A percentile compares a stretch with the other conserved stretches of the same genome.
Conservation (phyloP, 345 rosid genomes). For the Dovyalis caffra region DNA sequence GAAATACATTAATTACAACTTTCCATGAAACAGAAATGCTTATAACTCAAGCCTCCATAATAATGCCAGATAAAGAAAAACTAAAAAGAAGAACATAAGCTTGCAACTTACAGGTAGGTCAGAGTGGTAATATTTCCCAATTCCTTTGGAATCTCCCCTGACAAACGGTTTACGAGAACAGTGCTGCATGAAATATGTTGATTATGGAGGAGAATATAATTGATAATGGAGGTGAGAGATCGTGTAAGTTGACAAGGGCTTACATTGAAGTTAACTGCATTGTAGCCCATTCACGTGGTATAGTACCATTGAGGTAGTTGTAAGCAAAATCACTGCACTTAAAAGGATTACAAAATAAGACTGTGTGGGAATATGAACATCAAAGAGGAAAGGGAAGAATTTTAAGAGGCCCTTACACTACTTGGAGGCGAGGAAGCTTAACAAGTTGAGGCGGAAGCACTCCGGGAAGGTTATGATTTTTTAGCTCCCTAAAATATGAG, state of each 20-base stretch:
- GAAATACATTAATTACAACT: neutral
- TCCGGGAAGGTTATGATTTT: constrained; percentile 60
- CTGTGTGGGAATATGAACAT: neutral
- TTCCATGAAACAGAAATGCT: neutral
- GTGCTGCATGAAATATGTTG: constrained; percentile 34
- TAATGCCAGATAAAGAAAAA: neutral
- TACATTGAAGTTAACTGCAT: constrained; percentile 45
- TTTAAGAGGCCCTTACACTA: constrained; percentile 41
- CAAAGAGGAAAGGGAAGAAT: neutral
- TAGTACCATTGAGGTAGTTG: constrained; percentile 54
- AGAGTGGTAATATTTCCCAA: constrained; percentile 51
- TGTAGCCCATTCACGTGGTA: constrained; percentile 62
- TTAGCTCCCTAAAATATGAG: constrained; percentile 37
- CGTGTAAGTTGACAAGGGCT: constrained; percentile 18
- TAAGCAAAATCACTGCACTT: constrained; percentile 54
- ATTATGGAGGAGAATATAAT: neutral
- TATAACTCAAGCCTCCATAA: neutral
- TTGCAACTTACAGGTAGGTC: constrained; percentile 42
- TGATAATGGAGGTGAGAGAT: neutral
- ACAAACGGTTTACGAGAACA: constrained; percentile 51
- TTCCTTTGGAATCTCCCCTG: constrained; percentile 52
- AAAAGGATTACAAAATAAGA: neutral
- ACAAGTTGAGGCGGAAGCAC: constrained; percentile 58
- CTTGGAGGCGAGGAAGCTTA: constrained; percentile 49
- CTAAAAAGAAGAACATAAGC: neutral